Evolutionary conservation across 306 rosid species (phyloP), one percentile per base, ranked within the genome.

Genomic region (Rosa multiflora): DNA sequence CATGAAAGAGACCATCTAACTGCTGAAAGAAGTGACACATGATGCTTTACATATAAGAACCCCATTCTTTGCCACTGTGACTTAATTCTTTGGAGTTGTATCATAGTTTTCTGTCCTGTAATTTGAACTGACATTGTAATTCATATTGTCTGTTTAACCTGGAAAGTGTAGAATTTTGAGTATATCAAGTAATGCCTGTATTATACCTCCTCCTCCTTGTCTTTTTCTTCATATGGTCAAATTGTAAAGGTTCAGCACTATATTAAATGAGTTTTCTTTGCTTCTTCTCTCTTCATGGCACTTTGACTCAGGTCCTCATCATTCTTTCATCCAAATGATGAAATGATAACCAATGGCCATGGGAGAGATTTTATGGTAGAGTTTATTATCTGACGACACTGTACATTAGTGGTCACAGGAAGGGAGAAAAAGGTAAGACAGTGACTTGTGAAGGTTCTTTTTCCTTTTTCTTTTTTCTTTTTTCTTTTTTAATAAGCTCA

Each of bases 41-140:
- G 59, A 61, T 32, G 62, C 67, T 58, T 48, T 37, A 51, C 75
- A 29, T 70, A 26, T 66, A 26, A 64, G 18, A 39, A 68, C 68
- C 68, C 61, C 69, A 78, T 74, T 73, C 58, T 76, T 81, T 69
- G 40, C n/a, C 73, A n/a, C 58, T 6, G 42, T 62, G 49, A 67
- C 37, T 63, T 44, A 63, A 74, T 86, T 69, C 67, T 74, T 80
- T 76, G 48, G 63, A 89, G 79, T 67, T 88, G 91, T 89, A 85
- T 70, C 83, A 81, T 91, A 86, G 81, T 81, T 72, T 66, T 84
- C 72, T 64, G 37, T 72, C 40, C 32, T 82, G 79, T 84, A 82
- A 82, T 76, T 26, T n/a, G 67, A 73, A 55, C 66, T 8, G 40
- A n/a, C 48, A 10, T 74, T 74, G 78, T 74, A 74, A 21, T 74